Percentiles rank a stretch among this genome's conserved stretches.
Conservation (phyloP, 169 alveolate genomes). For the Ichthyophthirius multifiliis region DNA sequence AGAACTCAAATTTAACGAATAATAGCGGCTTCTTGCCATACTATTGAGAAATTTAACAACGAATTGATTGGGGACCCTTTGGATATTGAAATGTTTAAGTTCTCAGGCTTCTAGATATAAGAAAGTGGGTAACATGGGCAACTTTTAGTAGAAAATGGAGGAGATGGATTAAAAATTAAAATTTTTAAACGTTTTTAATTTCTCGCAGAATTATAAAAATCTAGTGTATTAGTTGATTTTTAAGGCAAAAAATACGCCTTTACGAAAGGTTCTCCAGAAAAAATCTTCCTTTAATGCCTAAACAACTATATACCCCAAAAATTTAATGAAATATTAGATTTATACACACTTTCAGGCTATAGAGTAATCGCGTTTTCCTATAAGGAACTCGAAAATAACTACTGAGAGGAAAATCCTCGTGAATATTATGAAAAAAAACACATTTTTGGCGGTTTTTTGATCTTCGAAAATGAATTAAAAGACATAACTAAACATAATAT, state of each 20-base stretch:
- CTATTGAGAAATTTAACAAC: constrained; percentile 62
- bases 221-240: constrained; percentile 84
- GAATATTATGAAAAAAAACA: background rate
- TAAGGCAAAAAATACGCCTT: constrained; percentile 51
- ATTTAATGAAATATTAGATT: constrained; percentile 67
- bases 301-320: constrained; percentile 67
- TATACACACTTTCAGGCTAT: constrained; percentile 72
- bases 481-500: background rate
- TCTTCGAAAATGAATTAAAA: background rate
- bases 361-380: constrained; percentile 75
- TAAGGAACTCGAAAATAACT: background rate
- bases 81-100: constrained; percentile 87
- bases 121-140: background rate
- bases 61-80: constrained; percentile 82
- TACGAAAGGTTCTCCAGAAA: constrained; percentile 92
- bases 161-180: constrained; percentile 36
- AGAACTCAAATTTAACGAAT: constrained; percentile 27
- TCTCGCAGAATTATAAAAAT: constrained; percentile 79
- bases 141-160: background rate
- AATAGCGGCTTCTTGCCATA: constrained; percentile 77
- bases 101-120: constrained; percentile 67
- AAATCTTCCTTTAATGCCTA: constrained; percentile 71
- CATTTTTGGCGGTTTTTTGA: background rate
- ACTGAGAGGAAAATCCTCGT: background rate
- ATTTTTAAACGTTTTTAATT: constrained; percentile 83